A percentile compares a stretch with the other conserved stretches of the same genome.
Evolutionary conservation across 495 filamentous ascomycete genomes (phyloP).

Genomic region (Penicillium mononematosum): DNA sequence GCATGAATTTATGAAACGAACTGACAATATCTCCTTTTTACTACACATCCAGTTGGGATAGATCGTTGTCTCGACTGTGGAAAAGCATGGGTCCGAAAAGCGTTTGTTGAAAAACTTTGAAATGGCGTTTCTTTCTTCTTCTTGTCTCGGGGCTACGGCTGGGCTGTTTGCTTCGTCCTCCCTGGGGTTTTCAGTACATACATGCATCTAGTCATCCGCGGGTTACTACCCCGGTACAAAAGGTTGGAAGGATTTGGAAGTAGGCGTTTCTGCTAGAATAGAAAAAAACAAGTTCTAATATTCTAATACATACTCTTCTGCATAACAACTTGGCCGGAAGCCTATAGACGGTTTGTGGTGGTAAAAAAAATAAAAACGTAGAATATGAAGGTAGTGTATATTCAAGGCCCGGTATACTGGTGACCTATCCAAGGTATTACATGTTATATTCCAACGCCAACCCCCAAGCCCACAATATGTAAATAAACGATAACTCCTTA

Average conservation of each 20-base stretch:
- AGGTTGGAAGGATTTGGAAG: neutral
- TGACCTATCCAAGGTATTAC: neutral
- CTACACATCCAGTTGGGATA: neutral
- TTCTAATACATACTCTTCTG: neutral
- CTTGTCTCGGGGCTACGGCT: neutral
- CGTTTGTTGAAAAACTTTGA: neutral
- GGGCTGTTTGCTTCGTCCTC: slow-evolving; percentile 3
- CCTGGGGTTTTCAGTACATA: neutral
- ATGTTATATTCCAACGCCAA: neutral
- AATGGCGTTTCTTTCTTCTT: neutral
- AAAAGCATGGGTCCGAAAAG: neutral
- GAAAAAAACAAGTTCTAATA: neutral
- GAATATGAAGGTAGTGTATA: neutral
- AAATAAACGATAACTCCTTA: slow-evolving; percentile 1
- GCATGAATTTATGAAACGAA: neutral
- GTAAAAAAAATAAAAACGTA: no score
- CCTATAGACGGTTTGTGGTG: neutral
- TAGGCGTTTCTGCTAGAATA: neutral
- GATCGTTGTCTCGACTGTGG: neutral
- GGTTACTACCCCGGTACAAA: neutral
- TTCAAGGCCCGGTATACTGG: neutral
- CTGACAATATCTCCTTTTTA: neutral
- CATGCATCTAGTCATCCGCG: neutral
- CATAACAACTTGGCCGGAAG: neutral
- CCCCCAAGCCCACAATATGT: neutral